Percentiles rank a stretch among this genome's conserved stretches.
Conservation (phyloP, 1,284 basidiomycete species). For the Cryptococcus sp. region DNA sequence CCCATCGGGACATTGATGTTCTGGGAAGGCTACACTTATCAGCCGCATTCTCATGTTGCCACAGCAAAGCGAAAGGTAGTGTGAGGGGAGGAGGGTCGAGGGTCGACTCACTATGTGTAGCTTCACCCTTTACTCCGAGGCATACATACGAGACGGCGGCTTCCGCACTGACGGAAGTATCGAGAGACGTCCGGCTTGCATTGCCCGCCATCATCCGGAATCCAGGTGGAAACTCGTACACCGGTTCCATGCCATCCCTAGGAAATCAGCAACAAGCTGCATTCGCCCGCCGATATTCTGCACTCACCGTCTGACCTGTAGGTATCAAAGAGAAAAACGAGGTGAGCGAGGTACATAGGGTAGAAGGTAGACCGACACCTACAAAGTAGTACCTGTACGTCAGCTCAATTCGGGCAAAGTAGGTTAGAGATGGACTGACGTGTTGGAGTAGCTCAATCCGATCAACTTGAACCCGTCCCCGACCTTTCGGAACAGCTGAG, state of each 20-base stretch:
- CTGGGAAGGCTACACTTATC: slow-evolving; percentile 16
- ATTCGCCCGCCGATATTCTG: neutral
- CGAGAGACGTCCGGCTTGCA: slow-evolving; percentile 10
- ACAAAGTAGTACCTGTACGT: neutral
- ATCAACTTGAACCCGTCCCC: slow-evolving; percentile 14
- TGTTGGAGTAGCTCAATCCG: slow-evolving; percentile 15
- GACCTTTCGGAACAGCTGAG: slow-evolving; percentile 19
- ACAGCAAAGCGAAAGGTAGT: too few relatives aligned
- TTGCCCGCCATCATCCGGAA: slow-evolving; percentile 28
- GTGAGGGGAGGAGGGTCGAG: too few relatives aligned
- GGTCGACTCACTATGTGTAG: neutral
- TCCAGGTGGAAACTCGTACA: slow-evolving; percentile 23
- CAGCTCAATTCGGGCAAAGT: neutral
- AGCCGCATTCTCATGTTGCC: neutral
- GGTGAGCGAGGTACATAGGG: too few relatives aligned
- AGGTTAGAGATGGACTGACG: slow-evolving; percentile 9
- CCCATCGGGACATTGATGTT: slow-evolving; percentile 17
- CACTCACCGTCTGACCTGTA: neutral
- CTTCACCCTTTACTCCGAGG: slow-evolving; percentile 2
- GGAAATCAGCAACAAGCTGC: neutral
- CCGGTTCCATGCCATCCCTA: slow-evolving; percentile 8
- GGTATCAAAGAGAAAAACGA: neutral
- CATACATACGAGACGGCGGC: slow-evolving; percentile 20
- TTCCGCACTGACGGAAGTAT: slow-evolving; percentile 11
- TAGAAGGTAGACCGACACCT: neutral